Base-by-base conservation (phyloP, 2,329 filamentous ascomycete genomes). In the Albifimbria verrucaria region DNA sequence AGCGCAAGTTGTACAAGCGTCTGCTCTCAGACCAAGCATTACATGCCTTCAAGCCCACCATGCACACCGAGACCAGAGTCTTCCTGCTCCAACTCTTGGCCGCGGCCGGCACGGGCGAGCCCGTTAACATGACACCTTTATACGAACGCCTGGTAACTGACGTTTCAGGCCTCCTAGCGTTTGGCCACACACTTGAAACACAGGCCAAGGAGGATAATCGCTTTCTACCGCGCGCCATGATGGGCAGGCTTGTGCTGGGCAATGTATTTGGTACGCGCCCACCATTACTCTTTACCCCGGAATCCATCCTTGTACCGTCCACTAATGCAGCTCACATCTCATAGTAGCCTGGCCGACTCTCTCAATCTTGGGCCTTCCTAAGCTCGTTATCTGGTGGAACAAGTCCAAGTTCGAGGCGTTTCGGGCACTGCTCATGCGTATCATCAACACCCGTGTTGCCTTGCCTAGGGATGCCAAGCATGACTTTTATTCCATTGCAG, bases 21-120 rank as follows among this genome's bases (percentile, higher is more conserved):
- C 48, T 48, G 23, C 43, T 59, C 3, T 53, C 56, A 5, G 58
- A 59, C 17, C 53, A 52, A 11, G 55, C 58, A 2, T 48, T 60
- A 23, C 53, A 55, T 11, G 23, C 12, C 4, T 57, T 60, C 24
- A 50, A 56, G 47, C 53, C 58, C 1, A 51, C 49, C 2, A 57
- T 60, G 55, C 26, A 2, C 4, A 12, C 17, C 2, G 42, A 60
- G 23, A 49, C 57, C 17, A 28, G 59, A 20, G 50, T 59, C 18
- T 57, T 60, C 44, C 21, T 60, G 12, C 39, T 28, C 4, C 44
- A 56, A 9, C 21, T 59, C 9, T 48, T 57, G 1, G n/a, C 26
- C 21, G 44, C 2, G 46, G 12, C 11, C 23, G 23, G 1, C 15
- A 46, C 23, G 4, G 32, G 32, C 4, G n/a, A n/a, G n/a, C 23